Evolutionary conservation across 257 asterid genomes (phyloP), one percentile per base, ranked within the genome.

Genomic region (Capsicum chinense): DNA sequence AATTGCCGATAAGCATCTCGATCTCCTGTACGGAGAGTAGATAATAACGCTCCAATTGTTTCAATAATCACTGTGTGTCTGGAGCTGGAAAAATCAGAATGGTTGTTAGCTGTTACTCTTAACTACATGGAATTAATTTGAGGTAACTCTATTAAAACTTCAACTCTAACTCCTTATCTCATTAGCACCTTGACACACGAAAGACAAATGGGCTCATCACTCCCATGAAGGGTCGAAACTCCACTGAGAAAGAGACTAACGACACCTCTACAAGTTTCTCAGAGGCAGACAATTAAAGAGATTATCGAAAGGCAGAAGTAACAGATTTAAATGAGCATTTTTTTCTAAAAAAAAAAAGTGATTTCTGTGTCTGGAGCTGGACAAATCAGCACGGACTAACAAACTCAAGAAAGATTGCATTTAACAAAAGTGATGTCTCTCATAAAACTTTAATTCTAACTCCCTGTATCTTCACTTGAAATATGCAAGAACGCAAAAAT

Each of bases 11-110:
- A 96, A 6, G 94, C 93, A 89, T 91, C 98, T 84, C 94, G 92
- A 86, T 96, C 99, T 83, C 97, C 95, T 8, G 92, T 84, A 54
- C 98, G 98, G 79, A 96, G 94, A 89, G 94, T 86, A 19, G 97
- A 91, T 68, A 96, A 87, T 80, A 94, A 92, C 80, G 97, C 88
- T 62, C 95, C 95, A 78, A 96, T 84, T 78, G 94, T 90, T 89
- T 93, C 98, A 56, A 93, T 85, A 85, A 94, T 86, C 84, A 84
- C 91, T 60, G 93, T 97, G 66, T 91, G 94, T 44, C 92, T 91
- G 56, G 91, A 83, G 57, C 99, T 96, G 90, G 66, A 90, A 54
- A 56, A 67, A 57, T 66, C 21, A 63, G 11, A 79, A 80, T 68
- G 64, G 47, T 21, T 63, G 17, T 42, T 42, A 81, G 47, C 14